Evolutionary conservation across 2,329 filamentous ascomycete species (phyloP), one percentile per base, ranked within the genome.

Genomic region (Teratosphaeriaceae sp.): DNA sequence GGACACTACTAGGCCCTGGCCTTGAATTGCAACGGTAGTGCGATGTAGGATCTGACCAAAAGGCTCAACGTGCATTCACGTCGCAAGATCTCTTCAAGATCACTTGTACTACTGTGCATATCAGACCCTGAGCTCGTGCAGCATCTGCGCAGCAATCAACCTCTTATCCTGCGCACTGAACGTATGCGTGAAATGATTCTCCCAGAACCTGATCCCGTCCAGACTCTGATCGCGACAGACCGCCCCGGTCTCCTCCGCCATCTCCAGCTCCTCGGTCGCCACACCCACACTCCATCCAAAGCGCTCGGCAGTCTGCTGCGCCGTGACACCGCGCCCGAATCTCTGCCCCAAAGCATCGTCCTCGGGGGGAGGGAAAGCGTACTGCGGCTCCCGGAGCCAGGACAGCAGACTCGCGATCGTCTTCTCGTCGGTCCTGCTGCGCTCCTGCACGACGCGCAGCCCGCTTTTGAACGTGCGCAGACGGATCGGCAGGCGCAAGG

Each of bases 251-350:
- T 97, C 90, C 64, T 98, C 92, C 0, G 89, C 89, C 90, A 98
- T 96, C 61, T 96, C 86, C 11, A 98, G 73, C 67, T 98, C 92
- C 63, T 97, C 92, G 46, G 84, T 85, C 1, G 92, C 92, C 18
- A 98, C 90, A 7, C 92, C 92, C 6, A 98, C 84, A 61, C 92
- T 97, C 92, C 92, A 98, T 5, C 89, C 87, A 65, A 98, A 98
- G 38, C 80, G 74, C 63, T 94, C 86, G 0, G 92, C 92, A 0
- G 81, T 79, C 59, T 97, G 89, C 59, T 92, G 86, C 1, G 88
- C 88, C 12, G 88, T 96, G 21, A 97, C 82, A 8, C 92, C 88
- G 43, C 82, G 77, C 0, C 92, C 89, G 62, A 88, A 96, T 30
- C 71, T 57, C 36, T 72, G 73, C 84, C 83, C 87, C 56, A 94